Evolutionary conservation across 768 basidiomycete genomes (phyloP), one percentile per base, ranked within the genome.

Genomic region (Trametes maxima): DNA sequence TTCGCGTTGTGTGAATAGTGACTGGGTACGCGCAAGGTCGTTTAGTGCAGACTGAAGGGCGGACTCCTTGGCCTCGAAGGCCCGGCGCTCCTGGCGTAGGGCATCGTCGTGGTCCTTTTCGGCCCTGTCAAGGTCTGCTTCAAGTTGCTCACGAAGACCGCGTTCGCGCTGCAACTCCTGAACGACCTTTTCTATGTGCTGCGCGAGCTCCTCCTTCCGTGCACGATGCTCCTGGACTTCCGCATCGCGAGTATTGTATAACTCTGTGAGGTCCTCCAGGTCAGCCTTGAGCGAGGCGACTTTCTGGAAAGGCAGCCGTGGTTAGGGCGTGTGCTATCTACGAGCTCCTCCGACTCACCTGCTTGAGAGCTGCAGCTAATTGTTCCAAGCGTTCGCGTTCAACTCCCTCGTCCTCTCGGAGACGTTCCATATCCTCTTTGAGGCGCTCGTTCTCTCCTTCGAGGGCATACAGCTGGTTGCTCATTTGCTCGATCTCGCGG

Each of bases 381-480:
- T 79, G 85, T 66, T 90, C 87, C 1, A 87, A 75, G 44, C 85
- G 77, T 59, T 90, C 89, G 24, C 82, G 78, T 68, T 90, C 92
- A n/a, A 82, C 81, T 10, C 74, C 78, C 47, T 88, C 86, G n/a
- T 94, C 91, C 59, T 94, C 89, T 53, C 85, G 82, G 40, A 85
- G 63, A 10, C 83, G 78, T 39, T 89, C 86, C 51, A 79, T 77
- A 48, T 93, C 89, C 66, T 93, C 91, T 69, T 82, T 85, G 51
- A 90, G 71, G 33, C 84, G 79, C 63, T 95, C 93, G 54, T 87
- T 84, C 69, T 94, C 90, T 61, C 96, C 93, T 70, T 98, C 96
- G 1, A 96, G 82, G 45, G 85, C 77, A 73, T 90, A 94, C 10
- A 97, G 83, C 55, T 79, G 77, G 62, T 92, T 87, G 5, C 92